phyloP scores from a whole-genome alignment of 2,329 filamentous ascomycete genomes.

The Penicillium vulpinum region DNA sequence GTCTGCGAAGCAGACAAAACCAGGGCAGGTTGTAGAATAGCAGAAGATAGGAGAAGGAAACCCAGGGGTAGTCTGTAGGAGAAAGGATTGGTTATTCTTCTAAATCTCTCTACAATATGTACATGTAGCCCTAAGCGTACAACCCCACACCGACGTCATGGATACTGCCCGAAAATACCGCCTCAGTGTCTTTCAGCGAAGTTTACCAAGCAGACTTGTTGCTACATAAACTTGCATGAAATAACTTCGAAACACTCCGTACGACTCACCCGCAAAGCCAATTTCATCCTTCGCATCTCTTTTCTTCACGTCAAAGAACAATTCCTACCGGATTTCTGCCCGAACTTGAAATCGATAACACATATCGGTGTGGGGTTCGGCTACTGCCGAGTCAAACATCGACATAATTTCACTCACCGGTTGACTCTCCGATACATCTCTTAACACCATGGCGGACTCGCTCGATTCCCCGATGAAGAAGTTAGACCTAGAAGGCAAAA shows the following conservation, averaged over 20 bases:
- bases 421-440: not conserved
- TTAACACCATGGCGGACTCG: constrained; percentile 25
- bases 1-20: no score
- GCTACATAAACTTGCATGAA: not conserved
- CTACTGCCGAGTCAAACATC: constrained; percentile 10
- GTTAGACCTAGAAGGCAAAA: constrained; percentile 28
- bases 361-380: constrained; percentile 14
- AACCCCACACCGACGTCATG: constrained; percentile 25
- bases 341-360: not conserved
- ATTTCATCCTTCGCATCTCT: not conserved
- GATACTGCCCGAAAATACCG: constrained; percentile 27
- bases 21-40: no score
- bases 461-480: constrained; percentile 30
- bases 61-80: no score
- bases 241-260: not conserved
- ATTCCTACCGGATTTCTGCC: not conserved
- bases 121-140: no score
- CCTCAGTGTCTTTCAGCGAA: constrained; percentile 8
- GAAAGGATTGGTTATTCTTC: no score
- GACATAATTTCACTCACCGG: not conserved
- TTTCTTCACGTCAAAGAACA: not conserved
- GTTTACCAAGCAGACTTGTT: not conserved
- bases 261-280: not conserved
- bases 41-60: no score
- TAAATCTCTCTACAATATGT: no score